Conservation (phyloP, 345 rosid species). For the Corymbia maculata region DNA sequence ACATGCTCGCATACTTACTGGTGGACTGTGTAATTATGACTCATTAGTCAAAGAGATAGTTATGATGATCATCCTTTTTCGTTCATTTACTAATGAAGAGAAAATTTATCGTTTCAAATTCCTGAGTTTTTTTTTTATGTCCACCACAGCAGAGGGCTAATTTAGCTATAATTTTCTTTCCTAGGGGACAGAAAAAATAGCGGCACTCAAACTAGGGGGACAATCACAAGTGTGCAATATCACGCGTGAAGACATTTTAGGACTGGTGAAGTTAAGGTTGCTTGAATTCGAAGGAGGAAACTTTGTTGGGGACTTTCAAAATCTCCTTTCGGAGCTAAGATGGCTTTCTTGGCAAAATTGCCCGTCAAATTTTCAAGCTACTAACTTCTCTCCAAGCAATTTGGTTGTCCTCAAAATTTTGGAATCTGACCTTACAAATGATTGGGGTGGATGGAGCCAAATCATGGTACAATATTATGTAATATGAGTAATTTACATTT, state of each 20-base stretch:
- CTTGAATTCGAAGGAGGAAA: background rate
- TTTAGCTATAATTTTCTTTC: accelerated
- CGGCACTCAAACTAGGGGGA: background rate
- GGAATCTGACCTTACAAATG: background rate
- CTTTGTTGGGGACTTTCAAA: background rate
- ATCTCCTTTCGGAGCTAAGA: background rate
- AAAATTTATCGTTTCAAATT: background rate
- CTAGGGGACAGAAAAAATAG: background rate
- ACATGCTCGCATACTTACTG: accelerated
- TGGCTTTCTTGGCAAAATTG: background rate
- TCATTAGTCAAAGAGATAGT: accelerated
- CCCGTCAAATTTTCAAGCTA: background rate
- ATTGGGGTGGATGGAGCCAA: background rate
- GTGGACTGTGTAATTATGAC: background rate
- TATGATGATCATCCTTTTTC: background rate
- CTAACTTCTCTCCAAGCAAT: background rate
- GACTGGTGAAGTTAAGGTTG: background rate
- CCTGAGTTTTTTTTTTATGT: accelerated
- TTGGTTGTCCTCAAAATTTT: background rate
- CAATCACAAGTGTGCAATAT: background rate
- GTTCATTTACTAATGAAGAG: background rate
- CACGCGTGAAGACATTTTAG: background rate
- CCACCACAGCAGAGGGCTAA: background rate
- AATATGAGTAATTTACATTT: background rate
- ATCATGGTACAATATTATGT: background rate